Evolutionary conservation across 805 yeast species (phyloP).

Genomic region (Maudiozyma saulgeensis): DNA sequence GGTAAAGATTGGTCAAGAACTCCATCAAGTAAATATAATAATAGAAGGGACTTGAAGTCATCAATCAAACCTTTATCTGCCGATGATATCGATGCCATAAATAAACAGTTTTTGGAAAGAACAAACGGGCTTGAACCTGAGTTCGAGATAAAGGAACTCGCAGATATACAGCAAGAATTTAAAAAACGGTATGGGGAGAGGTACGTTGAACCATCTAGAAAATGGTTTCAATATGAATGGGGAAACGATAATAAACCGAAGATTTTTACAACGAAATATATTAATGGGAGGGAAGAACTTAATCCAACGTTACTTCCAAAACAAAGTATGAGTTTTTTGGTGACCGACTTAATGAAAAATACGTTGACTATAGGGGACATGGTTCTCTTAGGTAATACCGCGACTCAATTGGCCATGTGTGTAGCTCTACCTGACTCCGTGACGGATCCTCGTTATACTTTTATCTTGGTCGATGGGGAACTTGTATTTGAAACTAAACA

Average conservation of each 20-base stretch:
- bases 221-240: conserved; percentile 14
- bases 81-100: conserved; percentile 12
- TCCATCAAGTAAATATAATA: neutral
- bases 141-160: conserved; percentile 17
- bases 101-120: conserved; percentile 13
- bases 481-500: conserved; percentile 39
- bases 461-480: conserved; percentile 49
- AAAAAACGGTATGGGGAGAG: conserved; percentile 13
- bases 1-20: neutral
- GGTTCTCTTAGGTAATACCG: conserved; percentile 41
- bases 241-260: neutral
- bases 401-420: conserved; percentile 43
- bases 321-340: neutral
- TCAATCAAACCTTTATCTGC: neutral
- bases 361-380: conserved; percentile 49
- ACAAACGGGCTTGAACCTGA: conserved; percentile 24
- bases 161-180: conserved; percentile 14
- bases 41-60: neutral
- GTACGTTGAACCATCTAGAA: conserved; percentile 18
- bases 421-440: conserved; percentile 42
- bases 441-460: conserved; percentile 46
- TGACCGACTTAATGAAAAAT: neutral
- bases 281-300: neutral
- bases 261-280: neutral
- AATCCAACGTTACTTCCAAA: neutral